Percentiles rank a stretch among this genome's conserved stretches.
Conservation (phyloP, 2,329 filamentous ascomycete genomes). For the Alternaria gaisen region DNA sequence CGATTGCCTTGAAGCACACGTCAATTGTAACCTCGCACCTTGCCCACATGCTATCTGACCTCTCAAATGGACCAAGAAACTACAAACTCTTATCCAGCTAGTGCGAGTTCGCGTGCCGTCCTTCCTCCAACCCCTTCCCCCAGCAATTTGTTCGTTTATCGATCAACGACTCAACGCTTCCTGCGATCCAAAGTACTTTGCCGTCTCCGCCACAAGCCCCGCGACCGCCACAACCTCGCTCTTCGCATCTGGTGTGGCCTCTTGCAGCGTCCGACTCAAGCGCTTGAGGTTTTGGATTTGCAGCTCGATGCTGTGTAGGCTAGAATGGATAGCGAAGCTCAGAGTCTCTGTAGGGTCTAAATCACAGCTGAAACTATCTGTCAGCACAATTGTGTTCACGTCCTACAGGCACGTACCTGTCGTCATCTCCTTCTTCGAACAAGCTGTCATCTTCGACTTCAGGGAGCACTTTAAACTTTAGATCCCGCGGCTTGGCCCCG, state of each 20-base stretch:
- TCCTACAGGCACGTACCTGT: constrained; percentile 9
- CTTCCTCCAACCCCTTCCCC: constrained; percentile 33
- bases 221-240: constrained; percentile 29
- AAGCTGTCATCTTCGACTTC: constrained; percentile 21
- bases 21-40: neutral
- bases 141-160: constrained; percentile 27
- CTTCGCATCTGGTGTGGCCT: constrained; percentile 31
- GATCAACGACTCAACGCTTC: constrained; percentile 23
- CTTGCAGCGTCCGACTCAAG: constrained; percentile 36
- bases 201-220: constrained; percentile 28
- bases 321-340: constrained; percentile 30
- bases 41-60: neutral
- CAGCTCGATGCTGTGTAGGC: constrained; percentile 34
- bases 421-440: constrained; percentile 18
- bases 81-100: neutral
- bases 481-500: constrained; percentile 31
- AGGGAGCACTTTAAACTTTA: constrained; percentile 26
- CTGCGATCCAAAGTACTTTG: constrained; percentile 32
- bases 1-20: neutral
- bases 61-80: neutral
- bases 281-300: constrained; percentile 36
- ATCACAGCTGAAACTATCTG: constrained; percentile 10
- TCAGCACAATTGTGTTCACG: neutral
- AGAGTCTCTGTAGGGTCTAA: constrained; percentile 28
- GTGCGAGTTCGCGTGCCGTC: constrained; percentile 6